A percentile compares a stretch with the other conserved stretches of the same genome.
Conservation (phyloP, 2,329 filamentous ascomycete genomes). For the Emergomyces pasteurianus region DNA sequence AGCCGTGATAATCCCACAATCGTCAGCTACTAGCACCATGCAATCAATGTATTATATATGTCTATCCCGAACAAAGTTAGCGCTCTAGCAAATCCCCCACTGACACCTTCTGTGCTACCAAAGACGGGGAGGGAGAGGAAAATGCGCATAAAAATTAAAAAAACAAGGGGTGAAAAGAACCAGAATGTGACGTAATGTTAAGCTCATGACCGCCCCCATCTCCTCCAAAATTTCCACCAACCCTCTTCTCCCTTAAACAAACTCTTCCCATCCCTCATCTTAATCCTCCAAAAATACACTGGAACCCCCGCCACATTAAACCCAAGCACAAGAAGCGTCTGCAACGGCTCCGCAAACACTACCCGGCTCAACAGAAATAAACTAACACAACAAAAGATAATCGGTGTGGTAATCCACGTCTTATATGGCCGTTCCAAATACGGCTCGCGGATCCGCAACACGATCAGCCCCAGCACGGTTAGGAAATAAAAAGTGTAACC, state of each 20-base stretch:
- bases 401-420: slow-evolving; percentile 93
- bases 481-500: slow-evolving; percentile 97
- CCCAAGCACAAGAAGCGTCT: slow-evolving; percentile 73
- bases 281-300: slow-evolving; percentile 79
- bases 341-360: slow-evolving; percentile 79
- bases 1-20: background rate
- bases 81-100: background rate
- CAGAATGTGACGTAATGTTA: background rate
- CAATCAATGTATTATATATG: too few species aligned
- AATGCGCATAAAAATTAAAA: background rate
- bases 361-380: slow-evolving; percentile 80
- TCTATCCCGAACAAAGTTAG: too few species aligned
- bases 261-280: slow-evolving; percentile 43
- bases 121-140: background rate
- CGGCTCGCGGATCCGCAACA: slow-evolving; percentile 78
- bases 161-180: background rate
- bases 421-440: slow-evolving; percentile 79
- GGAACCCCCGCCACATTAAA: slow-evolving; percentile 78
- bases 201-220: background rate
- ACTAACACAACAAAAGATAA: slow-evolving; percentile 97
- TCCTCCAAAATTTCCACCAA: slow-evolving; percentile 35
- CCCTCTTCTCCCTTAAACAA: slow-evolving; percentile 13
- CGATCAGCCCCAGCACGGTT: slow-evolving; percentile 83
- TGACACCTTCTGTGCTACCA: background rate
- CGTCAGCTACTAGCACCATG: too few species aligned